Evolutionary conservation across 2,329 filamentous ascomycete genomes (phyloP).

Genomic region (Penicillium rolfsii): DNA sequence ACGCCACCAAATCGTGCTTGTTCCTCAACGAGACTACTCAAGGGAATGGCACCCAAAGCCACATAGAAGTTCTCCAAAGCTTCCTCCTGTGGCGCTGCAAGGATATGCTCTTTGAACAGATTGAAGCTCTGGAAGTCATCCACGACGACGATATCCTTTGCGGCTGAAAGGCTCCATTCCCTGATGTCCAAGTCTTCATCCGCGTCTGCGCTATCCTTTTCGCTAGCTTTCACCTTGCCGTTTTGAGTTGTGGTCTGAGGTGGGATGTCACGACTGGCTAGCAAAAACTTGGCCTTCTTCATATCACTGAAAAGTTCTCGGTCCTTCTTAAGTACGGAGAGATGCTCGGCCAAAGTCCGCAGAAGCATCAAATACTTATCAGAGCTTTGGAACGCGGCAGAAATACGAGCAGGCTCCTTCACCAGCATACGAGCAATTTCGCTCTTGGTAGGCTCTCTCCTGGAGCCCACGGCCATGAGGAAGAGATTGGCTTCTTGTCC

Average conservation of each 20-base stretch:
- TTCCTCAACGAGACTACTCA: constrained; percentile 78
- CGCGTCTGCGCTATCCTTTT: constrained; percentile 52
- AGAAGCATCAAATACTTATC: constrained; percentile 88
- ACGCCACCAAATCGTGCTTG: constrained; percentile 72
- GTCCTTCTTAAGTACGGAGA: constrained; percentile 72
- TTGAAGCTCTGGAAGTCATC: constrained; percentile 90
- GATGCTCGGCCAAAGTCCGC: constrained; percentile 75
- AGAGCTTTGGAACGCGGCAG: constrained; percentile 75
- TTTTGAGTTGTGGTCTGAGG: constrained; percentile 29
- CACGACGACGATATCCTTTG: constrained; percentile 73
- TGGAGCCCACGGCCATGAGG: constrained; percentile 83
- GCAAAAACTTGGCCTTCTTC: constrained; percentile 73
- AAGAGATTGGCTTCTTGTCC: constrained; percentile 86
- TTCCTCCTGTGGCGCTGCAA: constrained; percentile 91
- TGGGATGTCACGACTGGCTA: constrained; percentile 77
- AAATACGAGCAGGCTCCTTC: constrained; percentile 77
- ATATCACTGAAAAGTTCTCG: constrained; percentile 77
- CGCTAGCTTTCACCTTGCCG: constrained; percentile 22
- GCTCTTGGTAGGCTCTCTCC: constrained; percentile 81
- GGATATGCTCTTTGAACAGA: constrained; percentile 80
- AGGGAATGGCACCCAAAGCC: constrained; percentile 73
- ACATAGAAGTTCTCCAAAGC: constrained; percentile 81
- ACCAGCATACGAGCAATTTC: constrained; percentile 87
- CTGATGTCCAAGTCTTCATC: constrained; percentile 69
- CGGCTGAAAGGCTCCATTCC: constrained; percentile 76